phyloP scores from a whole-genome alignment of 179 eudicot genomes.

The Drosera spatulata region DNA sequence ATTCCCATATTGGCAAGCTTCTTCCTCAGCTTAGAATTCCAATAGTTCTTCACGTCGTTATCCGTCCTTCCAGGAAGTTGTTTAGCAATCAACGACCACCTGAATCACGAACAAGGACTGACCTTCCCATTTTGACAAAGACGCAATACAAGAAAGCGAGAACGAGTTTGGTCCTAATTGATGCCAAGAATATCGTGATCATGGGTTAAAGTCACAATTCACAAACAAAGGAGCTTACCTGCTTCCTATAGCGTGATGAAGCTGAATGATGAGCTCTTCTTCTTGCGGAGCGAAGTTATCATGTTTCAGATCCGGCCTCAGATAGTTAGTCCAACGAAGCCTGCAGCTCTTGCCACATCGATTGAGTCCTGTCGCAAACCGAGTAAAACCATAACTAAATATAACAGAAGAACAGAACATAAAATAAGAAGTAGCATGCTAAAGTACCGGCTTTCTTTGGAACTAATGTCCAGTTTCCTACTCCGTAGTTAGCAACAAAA shows the following conservation, averaged over 20 bases:
- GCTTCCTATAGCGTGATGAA: constrained; percentile 80
- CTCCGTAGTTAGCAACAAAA: constrained; percentile 82
- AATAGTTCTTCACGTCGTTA: too few species aligned
- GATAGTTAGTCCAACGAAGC: constrained; percentile 88
- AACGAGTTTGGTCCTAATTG: too few species aligned
- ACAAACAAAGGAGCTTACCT: constrained; percentile 25
- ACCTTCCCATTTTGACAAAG: not conserved
- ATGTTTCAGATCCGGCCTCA: constrained; percentile 89
- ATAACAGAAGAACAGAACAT: too few species aligned
- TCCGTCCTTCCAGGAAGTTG: not conserved
- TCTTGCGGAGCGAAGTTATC: constrained; percentile 74
- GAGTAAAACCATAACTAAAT: too few species aligned
- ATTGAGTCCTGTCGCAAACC: constrained; percentile 47
- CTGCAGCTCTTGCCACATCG: constrained; percentile 98
- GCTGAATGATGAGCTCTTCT: constrained; percentile 71
- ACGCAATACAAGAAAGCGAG: constrained; percentile 1
- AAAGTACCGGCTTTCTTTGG: constrained; percentile 86
- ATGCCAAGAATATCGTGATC: too few species aligned
- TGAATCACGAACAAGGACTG: constrained; percentile 1
- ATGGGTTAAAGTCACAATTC: not conserved
- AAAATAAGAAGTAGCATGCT: not conserved
- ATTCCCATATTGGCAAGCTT: too few species aligned
- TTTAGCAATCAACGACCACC: constrained; percentile 91
- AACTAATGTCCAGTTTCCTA: constrained; percentile 92
- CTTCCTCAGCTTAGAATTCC: too few species aligned